A percentile compares a stretch with the other conserved stretches of the same genome.
Evolutionary conservation across 345 rosid species (phyloP).

Genomic region (Eutrema yunnanense): DNA sequence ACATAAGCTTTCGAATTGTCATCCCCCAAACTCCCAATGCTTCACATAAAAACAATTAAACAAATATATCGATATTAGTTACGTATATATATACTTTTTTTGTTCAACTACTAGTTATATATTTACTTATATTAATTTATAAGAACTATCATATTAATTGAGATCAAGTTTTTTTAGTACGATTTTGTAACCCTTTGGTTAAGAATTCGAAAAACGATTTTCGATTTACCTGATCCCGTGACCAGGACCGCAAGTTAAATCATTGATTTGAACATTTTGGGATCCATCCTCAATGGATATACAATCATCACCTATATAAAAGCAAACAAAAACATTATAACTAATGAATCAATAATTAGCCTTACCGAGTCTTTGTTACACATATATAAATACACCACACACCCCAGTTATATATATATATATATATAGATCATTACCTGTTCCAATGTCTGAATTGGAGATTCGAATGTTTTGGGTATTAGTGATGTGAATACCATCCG

Average conservation of each 20-base stretch:
- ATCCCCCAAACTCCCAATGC: conserved; percentile 83
- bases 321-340: conserved; percentile 31
- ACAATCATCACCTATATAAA: conserved; percentile 73
- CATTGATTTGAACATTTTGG: conserved; percentile 22
- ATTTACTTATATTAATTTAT: not conserved
- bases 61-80: not conserved
- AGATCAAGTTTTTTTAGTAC: too few relatives aligned
- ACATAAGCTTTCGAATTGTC: conserved; percentile 53
- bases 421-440: conserved; percentile 61
- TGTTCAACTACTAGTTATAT: not conserved
- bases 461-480: conserved; percentile 52
- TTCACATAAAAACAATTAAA: conserved; percentile 11
- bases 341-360: conserved; percentile 29
- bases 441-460: conserved; percentile 41
- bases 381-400: not conserved
- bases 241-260: conserved; percentile 31
- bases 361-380: not conserved
- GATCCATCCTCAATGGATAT: conserved; percentile 48
- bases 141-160: not conserved
- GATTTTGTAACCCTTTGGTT: not conserved
- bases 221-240: conserved; percentile 28
- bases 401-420: conserved; percentile 38
- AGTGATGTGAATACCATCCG: conserved; percentile 85
- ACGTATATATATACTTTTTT: too few relatives aligned
- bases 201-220: not conserved